These are phyloP conservation scores for Calonectria pseudoreteaudii DNA, from an alignment of 2,329 filamentous ascomycete genomes.

Conservation along the genomic window DNA sequence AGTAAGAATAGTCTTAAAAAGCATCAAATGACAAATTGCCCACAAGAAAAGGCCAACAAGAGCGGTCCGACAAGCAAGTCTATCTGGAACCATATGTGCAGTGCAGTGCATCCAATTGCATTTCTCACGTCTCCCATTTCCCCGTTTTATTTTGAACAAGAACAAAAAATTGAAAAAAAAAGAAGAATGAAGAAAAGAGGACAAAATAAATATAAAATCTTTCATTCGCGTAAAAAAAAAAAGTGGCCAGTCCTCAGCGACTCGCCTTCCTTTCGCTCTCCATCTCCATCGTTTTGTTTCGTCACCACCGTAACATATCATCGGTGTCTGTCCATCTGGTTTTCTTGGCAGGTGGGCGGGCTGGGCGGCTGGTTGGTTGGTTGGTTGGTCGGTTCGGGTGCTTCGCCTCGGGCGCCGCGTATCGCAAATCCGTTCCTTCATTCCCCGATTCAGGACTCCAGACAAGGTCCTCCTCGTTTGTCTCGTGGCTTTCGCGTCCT, in stretches of 20 bases:
- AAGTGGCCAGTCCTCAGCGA: conserved; percentile 13
- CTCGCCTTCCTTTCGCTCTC: neutral
- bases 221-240: conserved; percentile 18
- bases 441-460: conserved; percentile 9
- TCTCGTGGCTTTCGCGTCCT: conserved; percentile 22
- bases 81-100: conserved; percentile 38
- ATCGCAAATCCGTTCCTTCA: conserved; percentile 20
- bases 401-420: conserved; percentile 18
- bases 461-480: conserved; percentile 9
- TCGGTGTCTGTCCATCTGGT: conserved; percentile 7
- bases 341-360: conserved; percentile 12
- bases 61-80: conserved; percentile 35
- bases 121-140: conserved; percentile 20
- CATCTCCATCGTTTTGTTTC: conserved; percentile 10
- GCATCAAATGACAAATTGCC: conserved; percentile 25
- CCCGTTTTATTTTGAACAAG: conserved; percentile 26
- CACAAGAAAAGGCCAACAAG: conserved; percentile 18
- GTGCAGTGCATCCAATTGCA: conserved; percentile 19
- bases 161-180: neutral
- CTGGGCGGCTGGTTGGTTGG: neutral
- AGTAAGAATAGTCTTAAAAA: conserved; percentile 27
- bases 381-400: conserved; percentile 11
- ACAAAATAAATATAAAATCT: neutral
- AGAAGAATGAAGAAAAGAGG: neutral
- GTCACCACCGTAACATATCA: conserved; percentile 5